Base-by-base conservation (phyloP, 192 early-diverging fungal genomes). In the Rhizophagus clarus region DNA sequence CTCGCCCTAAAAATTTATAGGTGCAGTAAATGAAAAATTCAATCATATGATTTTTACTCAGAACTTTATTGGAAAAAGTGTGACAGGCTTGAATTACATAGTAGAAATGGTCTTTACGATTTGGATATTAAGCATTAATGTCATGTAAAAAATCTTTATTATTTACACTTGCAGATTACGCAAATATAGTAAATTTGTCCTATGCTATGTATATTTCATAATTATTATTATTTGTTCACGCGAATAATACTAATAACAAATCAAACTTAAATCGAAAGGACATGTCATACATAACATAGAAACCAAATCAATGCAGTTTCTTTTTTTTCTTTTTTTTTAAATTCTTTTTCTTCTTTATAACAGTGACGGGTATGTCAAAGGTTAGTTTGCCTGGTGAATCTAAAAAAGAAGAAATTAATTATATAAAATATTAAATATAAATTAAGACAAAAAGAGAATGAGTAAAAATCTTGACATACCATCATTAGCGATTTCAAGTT, bases 241-340 rank as follows among this genome's bases (percentile, higher is more conserved):
- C 40, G 37, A 72, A 34, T 72, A 40, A 47, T 72, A 72, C 34
- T 72, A 72, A n/a, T n/a, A n/a, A n/a, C 22, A 72, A 34, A 72
- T 28, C 70, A 72, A 72, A 40, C 22, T 34, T 72, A 72, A 42
- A 42, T n/a, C 22, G 20, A 31, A 56, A 56, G 4, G 49, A 15
- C 45, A 47, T 10, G 11, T 47, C 45, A 47, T 12, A 49, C 47
- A 26, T 74, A 9, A 56, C 15, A 74, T 74, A 56, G 49, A 74
- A 74, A 74, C 22, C 72, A 51, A 51, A 60, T 74, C 72, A 74
- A 74, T 51, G 31, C 29, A 61, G 72, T 74, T 74, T 74, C 72
- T 74, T 74, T 74, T 74, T 74, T 45, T 61, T 60, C 72, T 61
- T 74, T 74, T 74, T 74, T 74, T 74, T 74, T 51, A 9, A 74